Base-by-base conservation (phyloP, 495 filamentous ascomycete genomes). In the Xylaria castorea region DNA sequence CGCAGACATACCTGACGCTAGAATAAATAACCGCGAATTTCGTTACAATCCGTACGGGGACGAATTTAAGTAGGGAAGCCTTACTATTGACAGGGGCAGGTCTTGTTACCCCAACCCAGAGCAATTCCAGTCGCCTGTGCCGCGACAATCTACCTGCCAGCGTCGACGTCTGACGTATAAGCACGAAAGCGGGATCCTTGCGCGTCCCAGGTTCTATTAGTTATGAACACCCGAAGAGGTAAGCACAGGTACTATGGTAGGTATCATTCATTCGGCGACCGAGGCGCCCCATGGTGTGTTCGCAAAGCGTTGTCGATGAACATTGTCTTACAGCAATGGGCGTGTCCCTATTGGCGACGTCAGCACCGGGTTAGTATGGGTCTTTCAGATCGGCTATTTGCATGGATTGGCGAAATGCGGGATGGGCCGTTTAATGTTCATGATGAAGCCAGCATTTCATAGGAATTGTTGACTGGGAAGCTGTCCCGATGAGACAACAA, bases 61-160 rank as follows among this genome's bases (percentile, higher is more conserved):
- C 20, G 9, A 30, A 58, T 66, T 5, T 44, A 40, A 25, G 16
- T n/a, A 50, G 27, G 16, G 16, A 70, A 55, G 46, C 65, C 25
- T 68, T 55, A 9, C 16, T 22, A 53, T 46, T 62, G 40, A 38
- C 57, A 53, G 68, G 68, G 66, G 58, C 44, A 53, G 27, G 18
- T 57, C 46, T 27, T 44, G 18, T 61, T 71, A 63, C 68, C 68
- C 68, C 68, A 71, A 71, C 68, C 68, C 68, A 71, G 68, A 53
- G 68, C 44, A 48, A 44, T 44, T 62, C 27, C 14, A 34, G 44
- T 70, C 58, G 38, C 58, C 57, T 44, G 27, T 62, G 44, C 27
- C 68, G 57, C 68, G 32, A 18, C 44, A 50, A 25, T 46, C 50
- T 58, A 40, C 34, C 34, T 44, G 34, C 34, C 46, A 65, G 25